Base-by-base conservation (phyloP, 139 green algal species). In the Coelastrella sp. region DNA sequence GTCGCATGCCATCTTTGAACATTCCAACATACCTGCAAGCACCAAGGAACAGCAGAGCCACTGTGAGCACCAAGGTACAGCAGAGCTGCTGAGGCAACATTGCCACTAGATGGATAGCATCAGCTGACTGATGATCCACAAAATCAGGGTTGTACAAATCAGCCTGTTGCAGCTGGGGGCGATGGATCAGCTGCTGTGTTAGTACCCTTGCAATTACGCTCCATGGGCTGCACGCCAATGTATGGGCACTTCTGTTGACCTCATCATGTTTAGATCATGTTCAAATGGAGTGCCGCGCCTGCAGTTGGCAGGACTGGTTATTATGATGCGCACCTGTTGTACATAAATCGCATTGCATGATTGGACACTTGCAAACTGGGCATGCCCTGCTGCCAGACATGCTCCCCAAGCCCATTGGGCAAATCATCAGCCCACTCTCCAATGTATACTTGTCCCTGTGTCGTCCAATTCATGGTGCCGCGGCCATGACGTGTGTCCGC, bases 291-390 rank as follows among this genome's bases (percentile, higher is more conserved):
- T 49, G 35, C 35, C 35, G 3, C 35, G 35, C 63, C 0, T 20
- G 63, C 63, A 20, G 63, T 70, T 70, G 11, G 11, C 14, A 15
- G 12, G 14, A 15, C 63, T 70, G 63, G 14, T 12, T 20, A 5
- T 70, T 70, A 17, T 76, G 68, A 17, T 24, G 15, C 93, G 17
- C 57, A 97, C 95, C 94, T 95, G 90, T 97, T 97, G 92, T 91
- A 88, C 95, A 94, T 96, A 22, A 96, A 82, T n/a, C 95, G 91
- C 80, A 94, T 89, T 6, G 92, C 94, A 76, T 95, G 93, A 78
- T 94, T 94, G 84, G 90, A 76, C 9, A 59, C 25, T 22, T 74
- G 88, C 25, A 87, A 66, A 20, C 74, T 89, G 15, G 65, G 25
- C 19, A 84, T 66, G 60, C 92, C 90, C 63, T 92, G 78, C 78